Conservation (phyloP, 192 early-diverging fungal species). For the Backusella macrospora region DNA sequence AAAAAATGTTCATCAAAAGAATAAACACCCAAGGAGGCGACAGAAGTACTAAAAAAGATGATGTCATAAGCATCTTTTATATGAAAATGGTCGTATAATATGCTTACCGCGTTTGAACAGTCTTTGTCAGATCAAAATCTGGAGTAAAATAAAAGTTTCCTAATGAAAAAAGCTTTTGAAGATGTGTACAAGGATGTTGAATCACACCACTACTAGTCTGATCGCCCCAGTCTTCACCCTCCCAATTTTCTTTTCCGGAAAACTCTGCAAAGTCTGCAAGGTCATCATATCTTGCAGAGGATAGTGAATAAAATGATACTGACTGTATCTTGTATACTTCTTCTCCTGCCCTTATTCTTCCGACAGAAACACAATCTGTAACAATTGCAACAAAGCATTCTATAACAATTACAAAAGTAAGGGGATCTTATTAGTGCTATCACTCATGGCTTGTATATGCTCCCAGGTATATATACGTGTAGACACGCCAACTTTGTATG, state of each 20-base stretch:
- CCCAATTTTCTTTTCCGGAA: slow-evolving; percentile 40
- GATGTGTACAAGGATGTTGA: slow-evolving; percentile 74
- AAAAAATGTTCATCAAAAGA: slow-evolving; percentile 75
- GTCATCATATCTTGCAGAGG: slow-evolving; percentile 72
- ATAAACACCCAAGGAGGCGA: slow-evolving; percentile 53
- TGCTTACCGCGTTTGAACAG: slow-evolving; percentile 66
- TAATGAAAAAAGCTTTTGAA: slow-evolving; percentile 80
- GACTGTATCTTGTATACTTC: slow-evolving; percentile 71
- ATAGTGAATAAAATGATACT: slow-evolving; percentile 80
- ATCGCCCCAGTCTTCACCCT: slow-evolving; percentile 46
- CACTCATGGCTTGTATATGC: background rate
- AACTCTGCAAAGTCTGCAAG: slow-evolving; percentile 38
- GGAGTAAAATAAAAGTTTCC: slow-evolving; percentile 95
- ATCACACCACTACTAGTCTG: slow-evolving; percentile 30
- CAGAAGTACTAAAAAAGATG: slow-evolving; percentile 41
- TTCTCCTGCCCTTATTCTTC: slow-evolving; percentile 60
- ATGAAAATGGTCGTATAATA: slow-evolving; percentile 6
- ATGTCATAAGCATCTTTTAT: background rate
- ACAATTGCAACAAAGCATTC: slow-evolving; percentile 74
- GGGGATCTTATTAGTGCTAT: background rate
- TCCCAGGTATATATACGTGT: background rate
- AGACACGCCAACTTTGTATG: background rate
- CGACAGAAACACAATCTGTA: slow-evolving; percentile 65
- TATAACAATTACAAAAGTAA: slow-evolving; percentile 26
- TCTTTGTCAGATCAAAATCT: slow-evolving; percentile 86